Evolutionary conservation across 2,329 filamentous ascomycete genomes (phyloP).

Genomic region (Neofusicoccum sp.): DNA sequence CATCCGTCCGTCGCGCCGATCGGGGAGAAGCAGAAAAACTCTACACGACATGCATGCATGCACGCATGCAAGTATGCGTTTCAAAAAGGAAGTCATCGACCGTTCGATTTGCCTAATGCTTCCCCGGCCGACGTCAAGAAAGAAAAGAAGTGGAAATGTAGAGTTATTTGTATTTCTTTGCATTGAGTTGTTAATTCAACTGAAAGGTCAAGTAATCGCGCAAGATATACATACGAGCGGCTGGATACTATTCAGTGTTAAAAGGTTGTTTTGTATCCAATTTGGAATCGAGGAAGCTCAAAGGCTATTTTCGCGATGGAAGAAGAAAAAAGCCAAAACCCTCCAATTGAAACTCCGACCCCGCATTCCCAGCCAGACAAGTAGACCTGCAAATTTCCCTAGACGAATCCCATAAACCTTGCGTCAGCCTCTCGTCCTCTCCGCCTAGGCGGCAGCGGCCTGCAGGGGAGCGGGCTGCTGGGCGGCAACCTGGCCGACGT

Average conservation of each 20-base stretch:
- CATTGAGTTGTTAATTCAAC: too few species aligned
- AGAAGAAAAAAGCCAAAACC: background rate
- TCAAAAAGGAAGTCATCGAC: background rate
- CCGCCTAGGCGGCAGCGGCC: slow-evolving; percentile 17
- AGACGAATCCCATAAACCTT: background rate
- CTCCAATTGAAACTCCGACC: background rate
- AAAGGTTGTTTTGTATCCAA: background rate
- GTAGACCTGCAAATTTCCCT: background rate
- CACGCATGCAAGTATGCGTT: background rate
- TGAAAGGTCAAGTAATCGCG: too few species aligned
- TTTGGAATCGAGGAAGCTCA: background rate
- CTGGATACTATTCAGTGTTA: too few species aligned
- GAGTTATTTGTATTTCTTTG: too few species aligned
- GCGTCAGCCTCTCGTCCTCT: slow-evolving; percentile 31
- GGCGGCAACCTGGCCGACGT: slow-evolving; percentile 13
- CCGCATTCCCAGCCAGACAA: background rate
- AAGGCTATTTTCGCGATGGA: background rate
- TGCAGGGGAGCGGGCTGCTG: slow-evolving; percentile 16
- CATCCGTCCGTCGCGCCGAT: too few species aligned
- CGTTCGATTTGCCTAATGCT: too few species aligned
- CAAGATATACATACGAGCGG: too few species aligned
- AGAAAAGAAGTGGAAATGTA: too few species aligned
- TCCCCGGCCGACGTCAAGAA: too few species aligned
- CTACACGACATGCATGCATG: background rate
- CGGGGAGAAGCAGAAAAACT: too few species aligned